Base-by-base conservation (phyloP, 208 protist species). In the Acanthamoeba rhysodes region DNA sequence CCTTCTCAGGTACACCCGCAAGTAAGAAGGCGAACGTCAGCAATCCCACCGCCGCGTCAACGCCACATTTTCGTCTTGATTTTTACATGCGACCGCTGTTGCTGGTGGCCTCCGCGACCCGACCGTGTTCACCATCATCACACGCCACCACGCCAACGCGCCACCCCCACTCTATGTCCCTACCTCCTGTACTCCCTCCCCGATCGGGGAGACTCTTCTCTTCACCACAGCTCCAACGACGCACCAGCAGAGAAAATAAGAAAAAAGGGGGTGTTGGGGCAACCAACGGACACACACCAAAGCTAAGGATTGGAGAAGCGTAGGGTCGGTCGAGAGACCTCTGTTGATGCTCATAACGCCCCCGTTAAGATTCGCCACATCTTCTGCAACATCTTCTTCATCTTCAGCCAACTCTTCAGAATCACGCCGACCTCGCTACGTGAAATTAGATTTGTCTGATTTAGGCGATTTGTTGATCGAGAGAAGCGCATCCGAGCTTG, bases 1-100 rank as follows among this genome's bases (percentile, higher is more conserved):
- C 85, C 53, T 72, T 7, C 53, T 91, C 85, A 91, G 85, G 62
- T 91, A 91, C 85, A 91, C 85, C 22, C 85, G 85, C n/a, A 91
- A 91, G 9, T 55, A 91, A 50, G 22, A 24, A 62, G 7, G 20
- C 22, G 20, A 62, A 53, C 14, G 48, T 2, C 12, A 53, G 48
- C 48, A 53, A 53, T 53, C 48, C 14, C 48, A 53, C 48, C 48
- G 48, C 48, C 48, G 16, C 59, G 20, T 8, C 24, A 66, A n/a
- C 57, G 22, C 48, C 12, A 14, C 48, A 16, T 53, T 53, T 53
- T 53, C 2, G 48, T 53, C 48, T 53, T 53, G 0, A 14, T 53
- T 53, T n/a, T 27, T 66, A 7, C 57, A 62, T 62, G 48, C 48
- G 12, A 53, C 48, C 48, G 48, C 48, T 14, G 48, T 53, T 53